These are phyloP conservation scores for Rosa multiflora DNA, from an alignment of 306 rosid species.

Conservation along the genomic window DNA sequence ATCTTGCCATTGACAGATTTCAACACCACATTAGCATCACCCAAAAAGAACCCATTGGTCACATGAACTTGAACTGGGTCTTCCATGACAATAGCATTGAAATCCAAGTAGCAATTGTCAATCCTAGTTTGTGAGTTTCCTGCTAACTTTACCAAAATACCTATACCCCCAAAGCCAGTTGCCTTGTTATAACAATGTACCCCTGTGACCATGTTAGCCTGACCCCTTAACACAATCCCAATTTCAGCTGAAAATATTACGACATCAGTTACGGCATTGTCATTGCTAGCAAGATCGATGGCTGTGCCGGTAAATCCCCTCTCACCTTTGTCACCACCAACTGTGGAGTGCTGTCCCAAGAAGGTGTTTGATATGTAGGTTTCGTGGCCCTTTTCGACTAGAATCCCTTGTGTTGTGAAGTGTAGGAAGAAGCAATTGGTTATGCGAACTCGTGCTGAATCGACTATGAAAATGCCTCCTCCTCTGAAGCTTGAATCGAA, in stretches of 20 bases:
- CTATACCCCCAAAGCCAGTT: slow-evolving; percentile 56
- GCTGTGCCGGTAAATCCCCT: slow-evolving; percentile 45
- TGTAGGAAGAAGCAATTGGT: slow-evolving; percentile 65
- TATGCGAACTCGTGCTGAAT: slow-evolving; percentile 58
- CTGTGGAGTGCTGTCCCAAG: slow-evolving; percentile 62
- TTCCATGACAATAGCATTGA: slow-evolving; percentile 60
- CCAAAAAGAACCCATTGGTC: slow-evolving; percentile 62
- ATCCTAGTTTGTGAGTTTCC: slow-evolving; percentile 62
- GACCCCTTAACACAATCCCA: slow-evolving; percentile 61
- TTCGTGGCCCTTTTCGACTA: slow-evolving; percentile 60
- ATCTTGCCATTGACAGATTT: slow-evolving; percentile 52
- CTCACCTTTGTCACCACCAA: slow-evolving; percentile 53
- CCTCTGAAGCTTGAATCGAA: slow-evolving; percentile 62
- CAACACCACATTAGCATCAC: slow-evolving; percentile 55
- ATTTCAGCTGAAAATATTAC: slow-evolving; percentile 52
- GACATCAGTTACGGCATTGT: slow-evolving; percentile 49
- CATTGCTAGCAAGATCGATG: slow-evolving; percentile 50
- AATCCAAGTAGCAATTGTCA: slow-evolving; percentile 67
- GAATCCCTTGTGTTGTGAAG: slow-evolving; percentile 60
- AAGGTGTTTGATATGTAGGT: slow-evolving; percentile 58
- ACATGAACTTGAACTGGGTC: slow-evolving; percentile 79
- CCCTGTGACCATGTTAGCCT: slow-evolving; percentile 62
- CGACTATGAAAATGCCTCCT: slow-evolving; percentile 51
- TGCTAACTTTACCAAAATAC: slow-evolving; percentile 53
- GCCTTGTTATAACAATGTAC: slow-evolving; percentile 73